Base-by-base conservation (phyloP, 1,284 basidiomycete genomes). In the Somion occarium region DNA sequence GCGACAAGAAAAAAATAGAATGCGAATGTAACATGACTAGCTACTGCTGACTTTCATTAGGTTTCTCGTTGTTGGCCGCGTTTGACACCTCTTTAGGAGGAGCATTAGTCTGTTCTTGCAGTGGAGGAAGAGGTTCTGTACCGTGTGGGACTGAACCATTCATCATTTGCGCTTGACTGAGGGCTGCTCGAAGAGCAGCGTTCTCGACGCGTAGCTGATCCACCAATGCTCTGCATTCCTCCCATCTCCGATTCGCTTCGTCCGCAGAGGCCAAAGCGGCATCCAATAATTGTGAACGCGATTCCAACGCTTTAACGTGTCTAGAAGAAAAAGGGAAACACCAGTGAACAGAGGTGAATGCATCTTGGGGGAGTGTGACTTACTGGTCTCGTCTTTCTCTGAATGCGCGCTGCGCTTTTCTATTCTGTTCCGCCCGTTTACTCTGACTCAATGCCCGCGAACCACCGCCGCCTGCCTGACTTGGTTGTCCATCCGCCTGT, bases 381-480 rank as follows among this genome's bases (percentile, higher is more conserved):
- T 51, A 91, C 88, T 88, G 84, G 69, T 92, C 89, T 61, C 89
- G 73, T 34, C 89, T 80, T 64, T 92, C 89, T 55, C 89, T 71
- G 64, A 92, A 92, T 1, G 90, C 90, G 25, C 90, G 75, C 69
- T 92, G 89, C 0, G 89, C 89, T 62, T 90, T 91, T 59, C 89
- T 74, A 66, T 92, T 92, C 71, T 92, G 89, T 60, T 92, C 90
- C 34, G 90, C 90, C 11, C 88, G 79, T 64, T 91, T 91, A 63
- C 82, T 88, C 62, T 78, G 80, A 65, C 84, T 88, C 44, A 91
- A 73, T 22, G 77, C 69, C 46, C 85, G 72, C 34, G 75, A 74
- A 18, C 67, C 64, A 22, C 68, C 56, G 48, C 60, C 61, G 53
- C 64, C 64, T 0, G 67, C 60, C 50, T 68, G 68, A 13, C 66